phyloP scores from a whole-genome alignment of 2,329 filamentous ascomycete species.

The Trichoderma sp. region DNA sequence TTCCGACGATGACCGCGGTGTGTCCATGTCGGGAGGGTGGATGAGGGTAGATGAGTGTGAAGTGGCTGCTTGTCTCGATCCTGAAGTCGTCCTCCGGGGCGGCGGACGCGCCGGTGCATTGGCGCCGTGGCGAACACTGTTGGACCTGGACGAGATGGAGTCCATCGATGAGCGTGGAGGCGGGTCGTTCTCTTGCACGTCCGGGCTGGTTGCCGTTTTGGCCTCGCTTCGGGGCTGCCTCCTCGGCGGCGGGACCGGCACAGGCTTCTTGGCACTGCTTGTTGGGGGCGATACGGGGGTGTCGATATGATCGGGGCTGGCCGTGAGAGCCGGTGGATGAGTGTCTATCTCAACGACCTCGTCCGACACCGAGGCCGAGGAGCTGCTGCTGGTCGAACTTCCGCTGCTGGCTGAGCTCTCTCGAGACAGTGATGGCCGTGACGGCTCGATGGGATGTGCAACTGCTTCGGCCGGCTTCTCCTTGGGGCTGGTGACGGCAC shows the following conservation, averaged over 20 bases:
- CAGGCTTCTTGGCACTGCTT: slow-evolving; percentile 44
- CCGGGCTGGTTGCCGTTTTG: slow-evolving; percentile 36
- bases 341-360: background rate
- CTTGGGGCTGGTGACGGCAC: slow-evolving; percentile 34
- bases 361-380: slow-evolving; percentile 5
- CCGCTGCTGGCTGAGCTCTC: background rate
- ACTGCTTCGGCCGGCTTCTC: slow-evolving; percentile 30
- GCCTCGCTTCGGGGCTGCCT: slow-evolving; percentile 50
- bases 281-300: background rate
- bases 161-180: slow-evolving; percentile 53
- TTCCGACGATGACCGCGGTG: slow-evolving; percentile 31
- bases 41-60: slow-evolving; percentile 31
- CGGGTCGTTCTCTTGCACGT: slow-evolving; percentile 42
- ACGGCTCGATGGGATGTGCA: background rate
- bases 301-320: slow-evolving; percentile 20
- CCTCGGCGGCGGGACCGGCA: slow-evolving; percentile 56
- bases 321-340: slow-evolving; percentile 1
- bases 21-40: slow-evolving; percentile 30
- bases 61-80: slow-evolving; percentile 39
- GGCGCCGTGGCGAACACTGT: slow-evolving; percentile 48
- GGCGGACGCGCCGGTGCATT: slow-evolving; percentile 57
- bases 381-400: background rate
- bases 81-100: slow-evolving; percentile 52
- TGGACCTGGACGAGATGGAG: slow-evolving; percentile 52
- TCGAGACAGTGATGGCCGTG: slow-evolving; percentile 5